Evolutionary conservation across 179 eudicot species (phyloP).

Genomic region (Spinacia oleracea): DNA sequence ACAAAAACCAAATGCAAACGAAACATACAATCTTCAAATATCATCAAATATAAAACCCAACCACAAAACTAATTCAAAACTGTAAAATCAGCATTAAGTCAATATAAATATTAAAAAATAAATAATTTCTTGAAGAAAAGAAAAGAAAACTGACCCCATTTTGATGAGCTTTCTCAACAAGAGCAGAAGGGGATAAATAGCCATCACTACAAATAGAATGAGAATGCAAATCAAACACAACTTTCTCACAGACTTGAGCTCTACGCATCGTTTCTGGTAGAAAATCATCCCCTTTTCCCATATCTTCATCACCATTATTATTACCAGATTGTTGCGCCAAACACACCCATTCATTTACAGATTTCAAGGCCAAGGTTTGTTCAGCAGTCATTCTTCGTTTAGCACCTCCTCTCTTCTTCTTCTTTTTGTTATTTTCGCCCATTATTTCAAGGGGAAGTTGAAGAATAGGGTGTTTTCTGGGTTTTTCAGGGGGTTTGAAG

Average conservation of each 20-base stretch:
- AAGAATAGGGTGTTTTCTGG: slow-evolving; percentile 5
- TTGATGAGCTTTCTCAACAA: slow-evolving; percentile 88
- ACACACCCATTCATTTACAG: slow-evolving; percentile 78
- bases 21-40: slow-evolving; percentile 19
- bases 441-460: not conserved
- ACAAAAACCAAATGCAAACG: slow-evolving; percentile 11
- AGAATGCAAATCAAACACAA: slow-evolving; percentile 80
- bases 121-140: not conserved
- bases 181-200: slow-evolving; percentile 81
- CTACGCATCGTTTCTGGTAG: slow-evolving; percentile 38
- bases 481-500: not conserved
- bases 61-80: not conserved
- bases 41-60: not conserved
- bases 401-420: slow-evolving; percentile 70
- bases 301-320: slow-evolving; percentile 10
- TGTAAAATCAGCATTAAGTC: not conserved
- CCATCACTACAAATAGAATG: slow-evolving; percentile 97
- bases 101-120: not conserved
- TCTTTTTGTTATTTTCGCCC: slow-evolving; percentile 41
- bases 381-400: slow-evolving; percentile 72
- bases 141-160: slow-evolving; percentile 63
- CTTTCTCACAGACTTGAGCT: slow-evolving; percentile 52
- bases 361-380: slow-evolving; percentile 63
- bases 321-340: slow-evolving; percentile 22
- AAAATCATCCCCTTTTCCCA: slow-evolving; percentile 48